Evolutionary conservation across 495 filamentous ascomycete species (phyloP).

Genomic region (Talaromyces proteolyticus): DNA sequence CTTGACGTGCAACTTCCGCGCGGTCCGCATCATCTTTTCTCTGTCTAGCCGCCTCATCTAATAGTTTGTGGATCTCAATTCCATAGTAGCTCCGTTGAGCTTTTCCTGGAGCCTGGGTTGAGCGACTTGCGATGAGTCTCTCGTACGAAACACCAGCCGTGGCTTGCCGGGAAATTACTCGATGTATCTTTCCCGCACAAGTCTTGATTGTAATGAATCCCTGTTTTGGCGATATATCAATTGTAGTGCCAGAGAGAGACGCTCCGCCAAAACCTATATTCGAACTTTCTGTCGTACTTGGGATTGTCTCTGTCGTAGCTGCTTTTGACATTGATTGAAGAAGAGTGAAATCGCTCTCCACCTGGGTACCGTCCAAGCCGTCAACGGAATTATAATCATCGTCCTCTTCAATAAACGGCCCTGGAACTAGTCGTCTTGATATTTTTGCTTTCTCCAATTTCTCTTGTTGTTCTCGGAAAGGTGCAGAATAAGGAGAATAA

Average conservation of each 20-base stretch:
- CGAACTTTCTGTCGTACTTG: neutral
- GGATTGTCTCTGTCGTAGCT: neutral
- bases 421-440: neutral
- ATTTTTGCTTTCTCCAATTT: neutral
- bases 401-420: constrained; percentile 24
- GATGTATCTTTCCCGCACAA: constrained; percentile 58
- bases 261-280: neutral
- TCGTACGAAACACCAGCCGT: constrained; percentile 53
- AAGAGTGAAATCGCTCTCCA: constrained; percentile 18
- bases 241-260: neutral
- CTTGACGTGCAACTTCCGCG: constrained; percentile 8
- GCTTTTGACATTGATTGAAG: neutral
- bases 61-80: constrained; percentile 76
- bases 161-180: constrained; percentile 46
- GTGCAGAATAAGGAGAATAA: neutral
- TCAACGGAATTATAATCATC: constrained; percentile 35
- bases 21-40: constrained; percentile 30
- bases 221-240: constrained; percentile 6
- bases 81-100: constrained; percentile 87
- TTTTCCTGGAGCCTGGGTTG: constrained; percentile 57
- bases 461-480: neutral
- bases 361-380: constrained; percentile 22
- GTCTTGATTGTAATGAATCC: constrained; percentile 41
- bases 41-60: constrained; percentile 60
- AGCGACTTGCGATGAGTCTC: constrained; percentile 62